These are phyloP conservation scores for Tricholoma sp. DNA, from an alignment of 768 basidiomycete species.

Conservation along the genomic window DNA sequence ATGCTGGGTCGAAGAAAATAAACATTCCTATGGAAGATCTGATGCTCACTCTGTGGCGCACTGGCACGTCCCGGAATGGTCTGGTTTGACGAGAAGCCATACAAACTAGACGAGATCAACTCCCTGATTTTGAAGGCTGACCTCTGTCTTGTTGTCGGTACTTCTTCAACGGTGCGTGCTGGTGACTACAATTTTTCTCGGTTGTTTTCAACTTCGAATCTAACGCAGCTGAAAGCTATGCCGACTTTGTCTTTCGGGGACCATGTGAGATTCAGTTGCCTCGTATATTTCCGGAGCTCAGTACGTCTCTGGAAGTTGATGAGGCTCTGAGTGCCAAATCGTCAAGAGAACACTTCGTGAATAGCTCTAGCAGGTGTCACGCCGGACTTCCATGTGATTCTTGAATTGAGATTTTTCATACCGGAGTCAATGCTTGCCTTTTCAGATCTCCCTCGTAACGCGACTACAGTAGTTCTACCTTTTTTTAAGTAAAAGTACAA, in stretches of 20 bases:
- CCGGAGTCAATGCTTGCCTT: no score
- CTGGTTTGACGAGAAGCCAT: neutral
- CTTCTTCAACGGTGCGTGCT: neutral
- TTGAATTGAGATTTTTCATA: no score
- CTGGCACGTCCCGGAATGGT: constrained; percentile 2
- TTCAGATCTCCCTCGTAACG: no score
- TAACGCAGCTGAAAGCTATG: neutral
- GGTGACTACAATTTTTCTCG: neutral
- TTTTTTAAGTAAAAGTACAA: no score
- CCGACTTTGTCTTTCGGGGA: neutral
- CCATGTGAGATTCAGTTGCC: neutral
- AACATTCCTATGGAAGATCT: constrained; percentile 1
- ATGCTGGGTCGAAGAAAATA: neutral
- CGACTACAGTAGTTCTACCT: no score
- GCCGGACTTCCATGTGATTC: no score
- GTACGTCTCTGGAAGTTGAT: no score
- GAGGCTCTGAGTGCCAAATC: no score
- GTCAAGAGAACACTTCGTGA: no score
- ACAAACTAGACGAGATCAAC: neutral
- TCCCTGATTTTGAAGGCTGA: neutral
- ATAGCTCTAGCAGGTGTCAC: no score
- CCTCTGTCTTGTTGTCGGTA: constrained; percentile 1
- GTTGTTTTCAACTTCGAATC: neutral
- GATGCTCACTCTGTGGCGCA: neutral
- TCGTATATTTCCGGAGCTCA: no score